Base-by-base conservation (phyloP, 768 basidiomycete genomes). In the Leccinum subtestaceum region DNA sequence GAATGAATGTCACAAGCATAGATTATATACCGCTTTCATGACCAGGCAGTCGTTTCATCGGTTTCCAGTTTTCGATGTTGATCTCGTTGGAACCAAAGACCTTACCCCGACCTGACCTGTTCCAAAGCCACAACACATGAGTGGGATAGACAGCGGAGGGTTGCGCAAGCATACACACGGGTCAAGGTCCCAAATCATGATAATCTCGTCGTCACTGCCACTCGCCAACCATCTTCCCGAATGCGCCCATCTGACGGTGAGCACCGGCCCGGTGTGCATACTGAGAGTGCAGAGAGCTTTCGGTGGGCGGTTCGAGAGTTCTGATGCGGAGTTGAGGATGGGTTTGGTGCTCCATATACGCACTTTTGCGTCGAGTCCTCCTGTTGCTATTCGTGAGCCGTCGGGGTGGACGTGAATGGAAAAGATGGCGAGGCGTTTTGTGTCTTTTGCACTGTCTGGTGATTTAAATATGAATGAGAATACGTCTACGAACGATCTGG, bases 341-440 rank as follows among this genome's bases (percentile, higher is more conserved):
- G 97, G 95, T 61, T 91, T 88, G 1, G 97, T 98, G 61, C 91
- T 91, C 96, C 96, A 99, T 75, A 99, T 93, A 52, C 94, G 89
- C 60, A 99, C 86, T 78, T 95, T 95, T 43, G 93, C 89, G 72
- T 99, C 96, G 55, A 99, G 81, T 2, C 95, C 95, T 29, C 95
- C 97, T 1, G 96, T 99, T n/a, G 97, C 96, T 65, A 99, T 89
- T 17, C 96, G 85, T 19, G 93, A 94, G 62, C 92, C 92, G 68
- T 99, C 96, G 0, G 96, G 96, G 67, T 98, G 95, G 10, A 97
- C 93, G 65, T 93, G 89, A 19, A 96, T 84, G 8, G 93, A 91
- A 79, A 94, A 98, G 65, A 98, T 95, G 21, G 93, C 88, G 21
- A 89, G 78, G 47, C 86, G 82, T 65, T 93, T 93, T 54, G 74